Base-by-base conservation (phyloP, 129 eudicot species). In the Pittosporum tobira region DNA sequence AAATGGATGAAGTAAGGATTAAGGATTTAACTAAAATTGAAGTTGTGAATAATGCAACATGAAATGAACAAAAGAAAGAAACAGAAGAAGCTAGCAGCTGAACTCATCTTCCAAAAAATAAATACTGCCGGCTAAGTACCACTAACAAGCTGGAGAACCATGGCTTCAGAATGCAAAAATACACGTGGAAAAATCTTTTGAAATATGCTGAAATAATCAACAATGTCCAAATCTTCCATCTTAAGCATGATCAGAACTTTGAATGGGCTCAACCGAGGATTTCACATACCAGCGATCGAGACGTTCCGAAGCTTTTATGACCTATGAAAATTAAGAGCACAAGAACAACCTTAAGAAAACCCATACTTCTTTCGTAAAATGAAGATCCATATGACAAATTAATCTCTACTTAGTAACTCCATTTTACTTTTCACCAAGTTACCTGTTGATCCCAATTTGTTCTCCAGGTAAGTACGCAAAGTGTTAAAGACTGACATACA, bases 361-460 rank as follows among this genome's bases (percentile, higher is more conserved):
- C 8, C 6, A 16, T 26, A 6, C 6, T 16, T 28, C n/a, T 20
- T 29, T 18, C 19, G n/a, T 31, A 4, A 3, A 31, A 28, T 43
- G 22, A 13, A 55, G 21, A 9, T 26, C 27, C 2, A 21, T 22
- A 12, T 50, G 2, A 26, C 12, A 26, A 26, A 3, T 10, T 37
- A n/a, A n/a, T 48, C 59, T 34, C 50, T 50, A 65, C 15, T 16
- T 24, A 13, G 18, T 40, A 8, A 45, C 61, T 50, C 27, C 18
- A 12, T 14, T 18, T 1, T 22, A 44, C 26, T 51, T 19, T 28
- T 57, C 6, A 9, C 19, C 4, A 5, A 13, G 20, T 71, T 71
- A 81, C 94, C 87, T 84, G 77, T 23, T 66, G 69, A 57, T 73
- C 88, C 94, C 88, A 84, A 38, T 84, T 67, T 9, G 84, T 81